phyloP scores from a whole-genome alignment of 2,329 filamentous ascomycete genomes.

The Diaporthe sp. region DNA sequence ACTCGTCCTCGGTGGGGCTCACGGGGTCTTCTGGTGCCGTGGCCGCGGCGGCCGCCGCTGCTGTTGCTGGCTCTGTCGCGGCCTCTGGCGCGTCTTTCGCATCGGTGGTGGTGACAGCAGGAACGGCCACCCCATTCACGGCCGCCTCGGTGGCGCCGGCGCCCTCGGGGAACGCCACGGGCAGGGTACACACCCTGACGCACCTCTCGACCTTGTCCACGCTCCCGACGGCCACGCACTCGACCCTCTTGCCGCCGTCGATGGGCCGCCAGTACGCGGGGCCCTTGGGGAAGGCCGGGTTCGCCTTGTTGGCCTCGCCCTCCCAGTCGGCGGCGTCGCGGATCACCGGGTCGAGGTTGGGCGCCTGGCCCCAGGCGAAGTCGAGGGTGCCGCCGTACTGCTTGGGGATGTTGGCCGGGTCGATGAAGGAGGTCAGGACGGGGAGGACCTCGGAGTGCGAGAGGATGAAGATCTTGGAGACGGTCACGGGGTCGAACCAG shows the following conservation, averaged over 20 bases:
- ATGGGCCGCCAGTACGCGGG: constrained; percentile 71
- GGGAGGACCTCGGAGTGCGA: constrained; percentile 78
- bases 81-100: constrained; percentile 26
- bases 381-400: constrained; percentile 91
- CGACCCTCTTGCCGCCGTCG: constrained; percentile 60
- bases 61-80: not conserved
- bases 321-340: constrained; percentile 66
- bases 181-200: constrained; percentile 66
- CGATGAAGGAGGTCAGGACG: constrained; percentile 86
- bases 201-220: constrained; percentile 59
- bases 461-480: constrained; percentile 96
- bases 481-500: constrained; percentile 95
- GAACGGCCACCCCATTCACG: constrained; percentile 34
- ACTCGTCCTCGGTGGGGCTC: constrained; percentile 29
- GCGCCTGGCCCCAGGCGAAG: constrained; percentile 83
- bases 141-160: not conserved
- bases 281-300: constrained; percentile 67
- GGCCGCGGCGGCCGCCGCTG: constrained; percentile 11
- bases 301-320: constrained; percentile 51
- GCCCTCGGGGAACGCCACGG: constrained; percentile 48
- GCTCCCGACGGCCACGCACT: constrained; percentile 68
- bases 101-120: constrained; percentile 39
- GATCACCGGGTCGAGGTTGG: constrained; percentile 77
- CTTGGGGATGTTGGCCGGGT: constrained; percentile 86
- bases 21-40: constrained; percentile 35